Evolutionary conservation across 2,329 filamentous ascomycete genomes (phyloP).

Genomic region (Clarireedia hainanense): DNA sequence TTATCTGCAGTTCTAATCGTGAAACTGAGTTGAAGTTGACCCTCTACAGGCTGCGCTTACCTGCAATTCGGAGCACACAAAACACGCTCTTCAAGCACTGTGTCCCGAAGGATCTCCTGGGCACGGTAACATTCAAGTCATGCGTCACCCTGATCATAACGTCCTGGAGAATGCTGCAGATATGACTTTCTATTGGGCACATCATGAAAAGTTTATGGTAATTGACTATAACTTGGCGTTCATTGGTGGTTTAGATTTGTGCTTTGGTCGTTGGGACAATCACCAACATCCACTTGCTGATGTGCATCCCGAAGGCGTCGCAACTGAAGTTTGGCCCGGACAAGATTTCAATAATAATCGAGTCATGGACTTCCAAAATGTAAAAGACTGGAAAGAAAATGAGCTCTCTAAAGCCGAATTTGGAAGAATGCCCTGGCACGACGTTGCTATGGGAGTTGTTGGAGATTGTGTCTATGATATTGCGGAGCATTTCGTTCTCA

Average conservation of each 20-base stretch:
- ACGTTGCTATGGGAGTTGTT: conserved; percentile 85
- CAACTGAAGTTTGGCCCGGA: conserved; percentile 82
- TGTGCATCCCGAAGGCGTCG: conserved; percentile 74
- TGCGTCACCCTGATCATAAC: conserved; percentile 93
- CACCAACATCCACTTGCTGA: conserved; percentile 81
- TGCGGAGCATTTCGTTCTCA: conserved; percentile 85
- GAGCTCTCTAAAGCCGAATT: conserved; percentile 86
- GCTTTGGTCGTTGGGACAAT: conserved; percentile 90
- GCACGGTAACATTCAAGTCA: conserved; percentile 78
- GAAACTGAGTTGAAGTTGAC: conserved; percentile 5
- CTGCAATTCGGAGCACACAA: conserved; percentile 90
- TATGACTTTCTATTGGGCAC: conserved; percentile 97
- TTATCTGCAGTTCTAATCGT: background rate
- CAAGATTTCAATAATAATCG: conserved; percentile 99
- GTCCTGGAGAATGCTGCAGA: conserved; percentile 88
- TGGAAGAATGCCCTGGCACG: conserved; percentile 97
- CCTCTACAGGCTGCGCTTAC: conserved; percentile 66
- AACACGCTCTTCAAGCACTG: conserved; percentile 70
- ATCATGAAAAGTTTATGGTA: conserved; percentile 96
- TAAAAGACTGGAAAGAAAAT: conserved; percentile 87
- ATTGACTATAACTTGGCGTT: conserved; percentile 88
- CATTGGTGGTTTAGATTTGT: conserved; percentile 88
- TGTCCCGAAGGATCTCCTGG: conserved; percentile 78
- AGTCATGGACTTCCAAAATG: conserved; percentile 89
- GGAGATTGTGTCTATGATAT: conserved; percentile 90